Percentiles rank a stretch among this genome's conserved stretches.
Conservation (phyloP, 73 alveolate genomes). For the Breviolum minutum region DNA sequence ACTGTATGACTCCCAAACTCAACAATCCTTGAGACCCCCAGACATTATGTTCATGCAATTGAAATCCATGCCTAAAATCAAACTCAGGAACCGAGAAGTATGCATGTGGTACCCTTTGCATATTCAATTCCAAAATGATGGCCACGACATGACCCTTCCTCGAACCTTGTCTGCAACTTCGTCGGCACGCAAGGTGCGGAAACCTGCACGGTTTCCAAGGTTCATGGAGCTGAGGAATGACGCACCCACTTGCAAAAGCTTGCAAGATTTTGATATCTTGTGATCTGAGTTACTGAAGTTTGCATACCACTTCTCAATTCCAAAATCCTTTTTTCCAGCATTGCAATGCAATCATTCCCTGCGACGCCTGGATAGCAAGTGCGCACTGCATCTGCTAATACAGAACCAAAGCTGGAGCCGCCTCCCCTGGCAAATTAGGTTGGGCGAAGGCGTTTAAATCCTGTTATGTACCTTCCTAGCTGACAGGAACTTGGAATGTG, state of each 20-base stretch:
- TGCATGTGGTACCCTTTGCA: no score
- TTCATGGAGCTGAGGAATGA: no score
- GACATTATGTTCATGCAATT: no score
- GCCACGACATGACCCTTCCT: not conserved
- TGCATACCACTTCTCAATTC: no score
- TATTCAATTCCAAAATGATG: no score
- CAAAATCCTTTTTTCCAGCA: not conserved
- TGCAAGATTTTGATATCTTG: no score
- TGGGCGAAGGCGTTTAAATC: not conserved
- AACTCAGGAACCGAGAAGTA: no score
- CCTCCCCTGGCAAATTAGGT: constrained; percentile 47
- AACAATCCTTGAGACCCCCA: no score
- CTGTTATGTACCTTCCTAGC: not conserved
- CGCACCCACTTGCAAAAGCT: no score
- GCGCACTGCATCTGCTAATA: constrained; percentile 75
- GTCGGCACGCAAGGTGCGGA: constrained; percentile 76
- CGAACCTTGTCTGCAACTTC: constrained; percentile 75
- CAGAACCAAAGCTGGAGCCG: constrained; percentile 52
- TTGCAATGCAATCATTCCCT: no score
- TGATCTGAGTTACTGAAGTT: no score
- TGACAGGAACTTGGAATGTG: not conserved
- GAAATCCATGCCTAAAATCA: no score
- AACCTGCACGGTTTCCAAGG: not conserved
- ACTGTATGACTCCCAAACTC: not conserved
- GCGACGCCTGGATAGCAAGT: constrained; percentile 74